Conservation (phyloP, 2,329 filamentous ascomycete genomes). For the Fusarium algeriense region DNA sequence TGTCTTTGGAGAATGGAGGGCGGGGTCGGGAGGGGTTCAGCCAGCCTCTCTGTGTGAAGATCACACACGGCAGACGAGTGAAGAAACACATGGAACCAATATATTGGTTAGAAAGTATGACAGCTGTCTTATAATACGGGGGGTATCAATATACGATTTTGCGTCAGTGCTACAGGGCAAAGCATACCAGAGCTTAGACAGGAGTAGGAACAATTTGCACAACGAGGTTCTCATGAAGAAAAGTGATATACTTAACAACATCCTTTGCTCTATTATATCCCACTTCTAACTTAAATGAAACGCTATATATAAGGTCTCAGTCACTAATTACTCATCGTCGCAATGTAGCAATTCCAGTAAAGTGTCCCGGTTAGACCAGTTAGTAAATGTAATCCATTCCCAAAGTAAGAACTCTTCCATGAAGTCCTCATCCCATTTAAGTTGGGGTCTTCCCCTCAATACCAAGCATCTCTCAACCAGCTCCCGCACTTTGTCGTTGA, state of each 20-base stretch:
- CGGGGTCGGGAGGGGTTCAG: not conserved
- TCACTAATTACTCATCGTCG: accelerated
- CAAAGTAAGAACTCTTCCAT: not conserved
- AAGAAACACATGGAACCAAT: not conserved
- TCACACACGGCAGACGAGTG: not conserved
- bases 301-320: too few relatives aligned
- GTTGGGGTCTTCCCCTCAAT: accelerated
- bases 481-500: too few relatives aligned
- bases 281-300: too few relatives aligned
- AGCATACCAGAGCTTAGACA: not conserved
- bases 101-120: too few relatives aligned
- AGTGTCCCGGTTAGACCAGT: accelerated
- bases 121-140: not conserved
- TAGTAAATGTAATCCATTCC: not conserved
- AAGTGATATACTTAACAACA: accelerated
- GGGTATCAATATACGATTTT: accelerated
- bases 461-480: accelerated
- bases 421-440: not conserved
- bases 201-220: too few relatives aligned
- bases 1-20: not conserved
- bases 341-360: not conserved
- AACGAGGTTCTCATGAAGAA: accelerated
- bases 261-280: not conserved
- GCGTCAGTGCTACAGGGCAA: not conserved
- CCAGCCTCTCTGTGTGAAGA: not conserved